Evolutionary conservation across 495 filamentous ascomycete species (phyloP).

Genomic region (Bathelium albidoporum): DNA sequence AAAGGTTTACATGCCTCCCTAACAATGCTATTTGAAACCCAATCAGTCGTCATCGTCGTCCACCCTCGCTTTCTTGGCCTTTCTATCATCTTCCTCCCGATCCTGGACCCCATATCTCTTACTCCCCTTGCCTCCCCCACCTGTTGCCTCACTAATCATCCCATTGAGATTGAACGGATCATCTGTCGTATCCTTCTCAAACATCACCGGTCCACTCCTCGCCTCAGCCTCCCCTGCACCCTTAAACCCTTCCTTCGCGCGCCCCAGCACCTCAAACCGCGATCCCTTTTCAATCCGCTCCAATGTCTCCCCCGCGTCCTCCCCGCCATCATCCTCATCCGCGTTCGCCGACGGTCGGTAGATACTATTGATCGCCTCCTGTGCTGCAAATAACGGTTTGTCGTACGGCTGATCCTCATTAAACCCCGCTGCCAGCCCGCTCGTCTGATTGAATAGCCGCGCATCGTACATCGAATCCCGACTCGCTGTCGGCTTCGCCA

Average conservation of each 20-base stretch:
- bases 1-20: too few relatives aligned
- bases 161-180: conserved; percentile 91
- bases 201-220: conserved; percentile 91
- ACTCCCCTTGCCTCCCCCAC: conserved; percentile 42
- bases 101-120: conserved; percentile 84
- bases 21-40: neutral
- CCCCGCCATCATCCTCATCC: conserved; percentile 68
- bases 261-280: conserved; percentile 79
- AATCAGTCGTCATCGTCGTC: conserved; percentile 53
- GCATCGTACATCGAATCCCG: conserved; percentile 95
- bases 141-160: conserved; percentile 73
- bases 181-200: conserved; percentile 73
- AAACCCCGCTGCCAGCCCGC: conserved; percentile 79
- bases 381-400: conserved; percentile 91
- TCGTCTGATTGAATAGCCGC: conserved; percentile 85
- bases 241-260: conserved; percentile 76
- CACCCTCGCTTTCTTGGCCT: conserved; percentile 66
- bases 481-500: conserved; percentile 87
- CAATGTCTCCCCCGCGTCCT: conserved; percentile 70
- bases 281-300: conserved; percentile 73
- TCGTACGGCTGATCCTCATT: conserved; percentile 98
- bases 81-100: conserved; percentile 56
- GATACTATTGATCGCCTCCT: conserved; percentile 91
- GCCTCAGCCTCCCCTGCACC: conserved; percentile 81
- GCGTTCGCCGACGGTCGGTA: conserved; percentile 69